Conservation (phyloP, 108 stramenopile species). For the Nitzschia putrida region DNA sequence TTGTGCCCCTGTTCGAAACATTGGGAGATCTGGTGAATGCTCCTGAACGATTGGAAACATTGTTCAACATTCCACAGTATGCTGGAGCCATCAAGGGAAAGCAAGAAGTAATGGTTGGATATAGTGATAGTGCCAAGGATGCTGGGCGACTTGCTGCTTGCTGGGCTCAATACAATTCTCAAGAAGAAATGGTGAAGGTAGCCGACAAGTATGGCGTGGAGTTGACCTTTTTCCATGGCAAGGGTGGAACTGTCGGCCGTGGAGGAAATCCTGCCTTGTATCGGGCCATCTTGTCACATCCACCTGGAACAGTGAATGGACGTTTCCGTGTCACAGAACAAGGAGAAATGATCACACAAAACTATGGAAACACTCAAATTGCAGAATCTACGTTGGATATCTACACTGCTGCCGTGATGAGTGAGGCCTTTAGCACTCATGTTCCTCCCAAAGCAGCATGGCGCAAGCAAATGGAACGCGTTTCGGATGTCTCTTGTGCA, state of each 20-base stretch:
- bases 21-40: constrained; percentile 88
- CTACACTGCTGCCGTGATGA: constrained; percentile 92
- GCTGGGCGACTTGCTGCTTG: constrained; percentile 93
- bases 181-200: constrained; percentile 85
- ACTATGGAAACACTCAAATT: constrained; percentile 89
- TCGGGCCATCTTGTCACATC: constrained; percentile 88
- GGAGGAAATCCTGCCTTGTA: constrained; percentile 91
- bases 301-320: constrained; percentile 96
- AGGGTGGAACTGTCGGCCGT: constrained; percentile 96
- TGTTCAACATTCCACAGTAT: constrained; percentile 80
- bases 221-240: constrained; percentile 96
- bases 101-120: constrained; percentile 99
- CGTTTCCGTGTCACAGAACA: constrained; percentile 98
- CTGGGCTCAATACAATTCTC: constrained; percentile 94
- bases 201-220: constrained; percentile 80
- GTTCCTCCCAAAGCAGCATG: constrained; percentile 72
- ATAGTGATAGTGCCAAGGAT: constrained; percentile 96
- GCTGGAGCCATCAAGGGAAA: constrained; percentile 78
- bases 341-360: constrained; percentile 98
- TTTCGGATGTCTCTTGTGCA: constrained; percentile 75
- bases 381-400: constrained; percentile 93
- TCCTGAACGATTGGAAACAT: constrained; percentile 59
- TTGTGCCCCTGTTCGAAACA: constrained; percentile 97
- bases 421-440: constrained; percentile 78
- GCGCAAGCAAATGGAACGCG: constrained; percentile 83